Evolutionary conservation across 305 asterid species (phyloP).

Genomic region (Solanum hybrid): DNA sequence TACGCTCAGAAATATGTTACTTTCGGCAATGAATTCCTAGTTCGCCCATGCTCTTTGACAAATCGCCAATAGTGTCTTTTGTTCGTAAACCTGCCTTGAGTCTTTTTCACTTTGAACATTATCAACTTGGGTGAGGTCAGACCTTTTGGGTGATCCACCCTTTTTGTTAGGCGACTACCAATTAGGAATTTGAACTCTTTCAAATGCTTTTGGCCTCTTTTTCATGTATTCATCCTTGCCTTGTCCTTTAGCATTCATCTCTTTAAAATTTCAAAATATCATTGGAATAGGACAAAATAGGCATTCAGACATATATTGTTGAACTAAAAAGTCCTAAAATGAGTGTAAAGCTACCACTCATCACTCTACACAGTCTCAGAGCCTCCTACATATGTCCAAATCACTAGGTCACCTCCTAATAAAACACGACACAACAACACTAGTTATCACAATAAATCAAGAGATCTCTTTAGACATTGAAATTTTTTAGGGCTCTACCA

Average conservation of each 20-base stretch:
- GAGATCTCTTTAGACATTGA: not conserved
- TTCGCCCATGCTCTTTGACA: not conserved
- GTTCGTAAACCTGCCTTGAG: not conserved
- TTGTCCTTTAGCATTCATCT: not conserved
- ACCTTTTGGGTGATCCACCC: not conserved
- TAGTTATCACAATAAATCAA: not conserved
- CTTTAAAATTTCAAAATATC: not conserved
- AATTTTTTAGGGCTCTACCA: not conserved
- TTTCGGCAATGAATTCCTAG: not conserved
- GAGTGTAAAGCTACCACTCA: not conserved
- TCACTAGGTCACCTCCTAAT: not conserved
- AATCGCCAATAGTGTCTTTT: not conserved
- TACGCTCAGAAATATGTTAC: not conserved
- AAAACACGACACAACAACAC: not conserved
- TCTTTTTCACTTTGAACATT: not conserved
- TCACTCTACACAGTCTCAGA: not conserved
- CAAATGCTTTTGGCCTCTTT: not conserved
- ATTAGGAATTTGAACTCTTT: not conserved
- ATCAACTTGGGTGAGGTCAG: not conserved
- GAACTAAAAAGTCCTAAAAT: not conserved
- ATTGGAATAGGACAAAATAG: not conserved
- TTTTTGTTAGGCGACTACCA: not conserved
- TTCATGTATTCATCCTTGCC: not conserved
- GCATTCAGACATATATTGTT: not conserved
- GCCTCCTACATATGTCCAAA: not conserved